phyloP scores from a whole-genome alignment of 371 early-diverging fungal genomes.

The Saksenaea vasiformis region DNA sequence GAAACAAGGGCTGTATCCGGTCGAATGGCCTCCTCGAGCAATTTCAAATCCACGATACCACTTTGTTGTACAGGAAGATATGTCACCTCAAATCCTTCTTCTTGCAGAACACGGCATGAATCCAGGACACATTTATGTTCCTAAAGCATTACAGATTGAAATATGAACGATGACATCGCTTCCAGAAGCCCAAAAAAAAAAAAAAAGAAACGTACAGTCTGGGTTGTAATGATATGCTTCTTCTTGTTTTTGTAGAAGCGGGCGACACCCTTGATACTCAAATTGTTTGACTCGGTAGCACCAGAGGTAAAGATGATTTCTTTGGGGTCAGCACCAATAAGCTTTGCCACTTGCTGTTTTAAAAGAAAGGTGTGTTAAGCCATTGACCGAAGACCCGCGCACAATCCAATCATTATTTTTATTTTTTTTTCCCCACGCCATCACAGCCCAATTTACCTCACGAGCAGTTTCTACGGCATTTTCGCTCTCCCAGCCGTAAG shows the following conservation, averaged over 20 bases:
- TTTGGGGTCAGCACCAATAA: constrained; percentile 97
- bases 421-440: constrained; percentile 13
- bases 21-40: constrained; percentile 85
- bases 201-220: constrained; percentile 81
- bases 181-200: no score
- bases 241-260: constrained; percentile 94
- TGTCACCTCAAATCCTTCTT: constrained; percentile 98
- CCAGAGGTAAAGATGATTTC: constrained; percentile 99
- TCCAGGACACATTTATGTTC: constrained; percentile 99
- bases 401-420: no score
- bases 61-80: constrained; percentile 93
- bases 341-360: constrained; percentile 81
- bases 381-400: constrained; percentile 12
- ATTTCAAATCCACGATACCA: constrained; percentile 83
- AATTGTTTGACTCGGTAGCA: constrained; percentile 99
- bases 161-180: not conserved
- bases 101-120: constrained; percentile 96
- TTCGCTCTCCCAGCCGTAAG: constrained; percentile 99
- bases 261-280: constrained; percentile 97
- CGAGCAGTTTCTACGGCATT: constrained; percentile 94
- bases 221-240: constrained; percentile 98
- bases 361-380: not conserved
- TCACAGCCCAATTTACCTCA: constrained; percentile 48
- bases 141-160: constrained; percentile 30
- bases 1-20: constrained; percentile 95